phyloP scores from a whole-genome alignment of 306 rosid genomes.

The Lithocarpus polystachyus region DNA sequence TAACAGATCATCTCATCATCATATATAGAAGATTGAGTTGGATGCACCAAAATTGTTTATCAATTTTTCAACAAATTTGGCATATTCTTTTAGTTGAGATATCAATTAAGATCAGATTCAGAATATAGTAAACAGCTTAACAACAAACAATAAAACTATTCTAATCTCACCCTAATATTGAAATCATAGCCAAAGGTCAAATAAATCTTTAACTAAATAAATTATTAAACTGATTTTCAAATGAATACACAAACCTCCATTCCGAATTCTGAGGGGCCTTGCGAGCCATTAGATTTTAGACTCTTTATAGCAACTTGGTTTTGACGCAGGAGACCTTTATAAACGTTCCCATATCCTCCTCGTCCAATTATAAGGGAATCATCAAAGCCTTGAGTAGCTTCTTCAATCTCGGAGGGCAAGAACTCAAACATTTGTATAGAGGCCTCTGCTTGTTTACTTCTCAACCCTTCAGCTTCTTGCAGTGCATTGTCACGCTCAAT shows the following conservation, averaged over 20 bases:
- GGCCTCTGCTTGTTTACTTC: slow-evolving; percentile 50
- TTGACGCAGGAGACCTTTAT: slow-evolving; percentile 63
- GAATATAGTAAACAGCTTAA: no score
- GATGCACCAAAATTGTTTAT: no score
- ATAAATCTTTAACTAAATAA: no score
- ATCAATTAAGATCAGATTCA: no score
- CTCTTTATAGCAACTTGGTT: slow-evolving; percentile 81
- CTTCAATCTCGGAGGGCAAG: slow-evolving; percentile 53
- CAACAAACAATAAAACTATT: no score
- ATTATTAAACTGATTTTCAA: no score
- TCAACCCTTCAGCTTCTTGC: slow-evolving; percentile 68
- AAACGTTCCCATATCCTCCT: slow-evolving; percentile 91
- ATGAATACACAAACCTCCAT: slow-evolving; percentile 38
- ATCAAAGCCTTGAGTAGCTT: slow-evolving; percentile 63
- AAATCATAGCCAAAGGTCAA: no score
- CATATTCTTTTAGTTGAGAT: no score
- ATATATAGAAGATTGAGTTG: no score
- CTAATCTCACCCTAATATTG: no score
- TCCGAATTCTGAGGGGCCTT: slow-evolving; percentile 65
- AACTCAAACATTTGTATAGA: slow-evolving; percentile 53
- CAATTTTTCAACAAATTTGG: no score
- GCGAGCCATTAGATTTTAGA: slow-evolving; percentile 46
- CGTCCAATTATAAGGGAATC: slow-evolving; percentile 71
- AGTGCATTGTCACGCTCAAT: slow-evolving; percentile 56
- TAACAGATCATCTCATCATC: no score